These are phyloP conservation scores for Hansfordia pulvinata DNA, from an alignment of 2,329 filamentous ascomycete genomes.

Conservation along the genomic window DNA sequence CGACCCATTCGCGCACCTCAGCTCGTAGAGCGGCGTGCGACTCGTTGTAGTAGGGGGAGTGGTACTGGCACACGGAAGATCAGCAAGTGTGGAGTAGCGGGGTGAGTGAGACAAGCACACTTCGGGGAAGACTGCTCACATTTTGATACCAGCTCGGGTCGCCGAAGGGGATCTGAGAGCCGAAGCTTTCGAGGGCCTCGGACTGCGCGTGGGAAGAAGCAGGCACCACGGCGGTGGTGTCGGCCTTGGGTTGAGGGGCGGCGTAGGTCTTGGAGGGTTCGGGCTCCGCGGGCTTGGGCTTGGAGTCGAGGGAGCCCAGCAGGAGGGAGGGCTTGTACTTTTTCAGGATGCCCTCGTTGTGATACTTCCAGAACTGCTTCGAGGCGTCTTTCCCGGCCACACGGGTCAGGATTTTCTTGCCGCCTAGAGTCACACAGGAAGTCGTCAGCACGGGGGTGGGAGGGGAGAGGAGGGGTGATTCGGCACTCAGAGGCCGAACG, in stretches of 20 bases:
- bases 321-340: constrained; percentile 70
- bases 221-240: constrained; percentile 20
- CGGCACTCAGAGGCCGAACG: constrained; percentile 11
- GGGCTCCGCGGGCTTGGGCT: constrained; percentile 51
- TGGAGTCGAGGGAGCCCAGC: constrained; percentile 79
- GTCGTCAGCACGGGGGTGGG: constrained; percentile 1
- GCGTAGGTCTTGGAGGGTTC: constrained; percentile 34
- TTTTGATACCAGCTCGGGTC: constrained; percentile 94
- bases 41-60: constrained; percentile 94
- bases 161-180: constrained; percentile 76
- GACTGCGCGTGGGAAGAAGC: constrained; percentile 32
- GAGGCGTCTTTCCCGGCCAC: constrained; percentile 54
- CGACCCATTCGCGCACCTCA: constrained; percentile 87
- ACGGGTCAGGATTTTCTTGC: constrained; percentile 51
- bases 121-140: constrained; percentile 39
- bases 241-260: constrained; percentile 21
- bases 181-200: constrained; percentile 73
- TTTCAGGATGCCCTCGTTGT: constrained; percentile 78
- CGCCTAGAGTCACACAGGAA: constrained; percentile 23
- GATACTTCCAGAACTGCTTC: constrained; percentile 60
- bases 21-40: constrained; percentile 80
- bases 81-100: constrained; percentile 4
- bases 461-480: neutral
- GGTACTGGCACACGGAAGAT: constrained; percentile 51
- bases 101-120: neutral